A percentile compares a stretch with the other conserved stretches of the same genome.
phyloP scores from a whole-genome alignment of 805 yeast species.

The Nakazawaea anatomiae region DNA sequence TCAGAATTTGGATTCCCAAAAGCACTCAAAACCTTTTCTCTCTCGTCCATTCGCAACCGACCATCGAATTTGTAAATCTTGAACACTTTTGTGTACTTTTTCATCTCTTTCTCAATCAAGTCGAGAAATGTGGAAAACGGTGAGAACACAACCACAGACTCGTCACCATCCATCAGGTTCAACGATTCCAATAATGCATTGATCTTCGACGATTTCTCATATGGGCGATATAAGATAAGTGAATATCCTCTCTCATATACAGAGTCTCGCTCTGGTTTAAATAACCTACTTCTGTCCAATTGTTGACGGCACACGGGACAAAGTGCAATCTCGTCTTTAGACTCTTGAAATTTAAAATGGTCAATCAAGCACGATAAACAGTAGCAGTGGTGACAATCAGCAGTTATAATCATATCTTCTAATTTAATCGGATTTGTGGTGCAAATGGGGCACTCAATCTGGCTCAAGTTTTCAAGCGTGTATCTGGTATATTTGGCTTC shows the following conservation, averaged over 20 bases:
- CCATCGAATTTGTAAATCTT: constrained; percentile 77
- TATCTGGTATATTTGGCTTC: constrained; percentile 26
- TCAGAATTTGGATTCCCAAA: constrained; percentile 36
- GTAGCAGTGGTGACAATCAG: constrained; percentile 77
- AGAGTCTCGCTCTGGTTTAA: constrained; percentile 27
- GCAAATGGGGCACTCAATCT: constrained; percentile 81
- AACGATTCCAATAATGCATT: constrained; percentile 62
- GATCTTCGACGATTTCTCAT: constrained; percentile 63
- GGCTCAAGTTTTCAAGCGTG: constrained; percentile 25
- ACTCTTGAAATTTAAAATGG: constrained; percentile 63
- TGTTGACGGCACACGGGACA: constrained; percentile 76
- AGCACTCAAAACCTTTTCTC: constrained; percentile 53
- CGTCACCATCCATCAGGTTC: constrained; percentile 51
- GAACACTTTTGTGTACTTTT: constrained; percentile 38
- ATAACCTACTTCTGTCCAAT: constrained; percentile 44
- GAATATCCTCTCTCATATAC: constrained; percentile 16
- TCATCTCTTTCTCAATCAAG: constrained; percentile 58
- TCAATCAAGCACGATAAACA: constrained; percentile 70
- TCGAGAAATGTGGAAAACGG: constrained; percentile 85
- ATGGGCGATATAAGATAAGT: constrained; percentile 40
- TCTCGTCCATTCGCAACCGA: constrained; percentile 55
- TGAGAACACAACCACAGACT: constrained; percentile 82
- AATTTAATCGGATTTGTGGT: constrained; percentile 57
- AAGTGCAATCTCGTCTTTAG: constrained; percentile 32
- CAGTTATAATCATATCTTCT: constrained; percentile 47